Evolutionary conservation across 495 filamentous ascomycete species (phyloP).

Genomic region (Astrocystis sublimbata): DNA sequence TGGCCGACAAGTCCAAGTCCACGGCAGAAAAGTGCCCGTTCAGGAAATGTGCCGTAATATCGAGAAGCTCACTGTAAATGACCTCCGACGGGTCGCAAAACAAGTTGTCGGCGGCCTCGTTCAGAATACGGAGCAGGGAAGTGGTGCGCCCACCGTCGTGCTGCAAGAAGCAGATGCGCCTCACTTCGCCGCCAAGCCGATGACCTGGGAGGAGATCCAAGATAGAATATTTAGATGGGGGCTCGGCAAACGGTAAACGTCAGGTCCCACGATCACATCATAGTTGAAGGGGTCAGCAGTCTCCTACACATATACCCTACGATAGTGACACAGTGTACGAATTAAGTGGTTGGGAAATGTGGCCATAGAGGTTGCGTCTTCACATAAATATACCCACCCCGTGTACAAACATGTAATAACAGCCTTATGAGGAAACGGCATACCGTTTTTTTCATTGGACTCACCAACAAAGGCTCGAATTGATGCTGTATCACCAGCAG

Average conservation of each 20-base stretch:
- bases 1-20: conserved; percentile 92
- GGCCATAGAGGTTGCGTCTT: conserved; percentile 9
- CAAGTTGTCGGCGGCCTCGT: conserved; percentile 76
- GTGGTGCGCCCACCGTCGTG: conserved; percentile 90
- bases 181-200: conserved; percentile 52
- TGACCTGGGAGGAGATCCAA: conserved; percentile 89
- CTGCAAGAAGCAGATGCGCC: conserved; percentile 74
- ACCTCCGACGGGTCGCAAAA: conserved; percentile 82
- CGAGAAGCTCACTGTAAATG: conserved; percentile 73
- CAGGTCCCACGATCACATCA: background rate
- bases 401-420: conserved; percentile 18
- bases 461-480: background rate
- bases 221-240: conserved; percentile 81
- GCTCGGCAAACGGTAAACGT: conserved; percentile 57
- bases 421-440: conserved; percentile 15
- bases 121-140: conserved; percentile 73
- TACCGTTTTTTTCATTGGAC: conserved; percentile 3
- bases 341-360: background rate
- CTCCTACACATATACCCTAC: background rate
- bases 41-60: conserved; percentile 92
- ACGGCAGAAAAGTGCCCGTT: conserved; percentile 86
- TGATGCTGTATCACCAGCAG: background rate
- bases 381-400: background rate
- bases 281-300: background rate
- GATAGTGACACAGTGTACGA: conserved; percentile 6